Base-by-base conservation (phyloP, 345 rosid species). In the Psidium guajava region DNA sequence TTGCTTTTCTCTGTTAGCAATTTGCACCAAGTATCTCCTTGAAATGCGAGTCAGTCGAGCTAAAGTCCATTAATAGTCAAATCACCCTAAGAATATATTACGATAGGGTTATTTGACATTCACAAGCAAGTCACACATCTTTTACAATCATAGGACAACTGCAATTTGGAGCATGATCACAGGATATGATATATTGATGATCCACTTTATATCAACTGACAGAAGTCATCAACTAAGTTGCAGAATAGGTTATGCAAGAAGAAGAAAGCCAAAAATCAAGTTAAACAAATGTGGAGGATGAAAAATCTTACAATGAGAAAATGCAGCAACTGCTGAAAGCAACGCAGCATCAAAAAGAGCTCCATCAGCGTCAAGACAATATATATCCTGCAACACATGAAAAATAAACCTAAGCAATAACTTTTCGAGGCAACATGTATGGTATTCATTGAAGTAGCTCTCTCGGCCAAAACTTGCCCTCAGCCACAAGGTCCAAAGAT, bases 301-400 rank as follows among this genome's bases (percentile, higher is more conserved):
- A 82, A 84, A 69, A 54, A 61, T 69, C 93, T 93, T 92, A 95
- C 99, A 85, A 88, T 95, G 93, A 21, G 93, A 91, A 84, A 95
- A 91, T 75, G 98, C 96, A 75, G 98, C 95, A 88, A 93, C 93
- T 36, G 98, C 98, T 73, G 99, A 91, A 77, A 95, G 94, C 89
- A 97, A 85, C 82, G 98, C 99, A 89, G 96, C 94, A 86, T 97
- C 99, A 53, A 95, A 97, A 85, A 97, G 98, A 82, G 96, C 87
- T 86, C 98, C 98, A 94, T 95, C 98, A 58, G 99, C 98, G 89
- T 97, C 96, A 87, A 95, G 89, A 86, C 99, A 97, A 82, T 97
- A 97, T 27, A 97, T 92, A 84, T 95, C 99, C 99, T 97, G 90
- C 82, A 82, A 81, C 47, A 88, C 80, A 36, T 36, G 7, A 69